These are phyloP conservation scores for Stephanodiscus triporus DNA, from an alignment of 108 stramenopile species.

Conservation along the genomic window DNA sequence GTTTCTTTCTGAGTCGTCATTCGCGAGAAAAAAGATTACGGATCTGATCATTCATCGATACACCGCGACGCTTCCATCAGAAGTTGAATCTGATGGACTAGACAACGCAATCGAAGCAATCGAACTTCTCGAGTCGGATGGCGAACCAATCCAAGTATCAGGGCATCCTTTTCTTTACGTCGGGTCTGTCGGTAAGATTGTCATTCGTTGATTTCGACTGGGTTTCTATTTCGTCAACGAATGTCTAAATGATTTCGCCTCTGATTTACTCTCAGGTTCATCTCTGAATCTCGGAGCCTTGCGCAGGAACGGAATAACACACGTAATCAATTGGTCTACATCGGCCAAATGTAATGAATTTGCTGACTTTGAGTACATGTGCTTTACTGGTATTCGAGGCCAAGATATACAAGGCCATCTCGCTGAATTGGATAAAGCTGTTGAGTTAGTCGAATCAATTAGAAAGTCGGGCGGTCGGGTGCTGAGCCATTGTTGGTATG, in stretches of 20 bases:
- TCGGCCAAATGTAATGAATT: constrained; percentile 19
- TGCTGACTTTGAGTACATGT: constrained; percentile 33
- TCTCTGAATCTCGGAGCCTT: constrained; percentile 24
- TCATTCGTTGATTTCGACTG: background rate
- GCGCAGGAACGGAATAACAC: constrained; percentile 14
- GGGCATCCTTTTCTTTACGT: constrained; percentile 33
- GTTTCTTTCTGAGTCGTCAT: constrained; percentile 3
- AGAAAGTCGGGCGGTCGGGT: constrained; percentile 19
- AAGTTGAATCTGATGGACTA: background rate
- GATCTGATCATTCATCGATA: constrained; percentile 6
- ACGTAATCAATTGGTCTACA: constrained; percentile 30
- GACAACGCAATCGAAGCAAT: constrained; percentile 29
- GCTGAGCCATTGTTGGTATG: constrained; percentile 45
- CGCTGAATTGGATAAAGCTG: constrained; percentile 12
- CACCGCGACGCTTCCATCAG: background rate
- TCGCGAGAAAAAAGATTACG: background rate
- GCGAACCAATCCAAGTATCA: constrained; percentile 20
- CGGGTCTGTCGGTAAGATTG: constrained; percentile 29
- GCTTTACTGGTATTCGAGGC: constrained; percentile 10
- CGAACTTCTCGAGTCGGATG: constrained; percentile 13
- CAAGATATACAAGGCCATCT: background rate
- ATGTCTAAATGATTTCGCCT: background rate
- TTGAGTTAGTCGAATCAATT: constrained; percentile 33
- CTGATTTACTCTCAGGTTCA: constrained; percentile 2
- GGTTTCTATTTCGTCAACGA: background rate